These are phyloP conservation scores for Uronychia setigera DNA, from an alignment of 73 alveolate species.

Conservation along the genomic window DNA sequence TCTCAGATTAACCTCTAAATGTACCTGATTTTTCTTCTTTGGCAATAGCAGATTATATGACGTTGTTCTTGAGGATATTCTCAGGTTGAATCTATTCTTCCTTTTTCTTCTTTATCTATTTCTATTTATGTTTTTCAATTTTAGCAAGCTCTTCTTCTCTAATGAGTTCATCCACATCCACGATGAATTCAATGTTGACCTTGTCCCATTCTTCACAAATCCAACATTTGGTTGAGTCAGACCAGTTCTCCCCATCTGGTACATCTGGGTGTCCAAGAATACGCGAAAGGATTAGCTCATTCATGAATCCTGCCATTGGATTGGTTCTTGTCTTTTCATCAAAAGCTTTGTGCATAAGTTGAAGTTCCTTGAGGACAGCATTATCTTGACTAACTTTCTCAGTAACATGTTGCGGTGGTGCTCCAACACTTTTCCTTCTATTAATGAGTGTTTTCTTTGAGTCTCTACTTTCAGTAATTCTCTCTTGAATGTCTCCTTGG, in stretches of 20 bases:
- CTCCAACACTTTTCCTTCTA: background rate
- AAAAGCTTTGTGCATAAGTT: constrained; percentile 1
- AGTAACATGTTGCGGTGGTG: too few species aligned
- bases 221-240: constrained; percentile 64
- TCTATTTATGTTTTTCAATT: background rate
- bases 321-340: constrained; percentile 35
- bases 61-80: too few species aligned
- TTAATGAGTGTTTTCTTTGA: background rate
- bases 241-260: constrained; percentile 41
- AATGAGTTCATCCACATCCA: constrained; percentile 10
- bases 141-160: background rate
- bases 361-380: background rate
- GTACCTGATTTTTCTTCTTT: background rate
- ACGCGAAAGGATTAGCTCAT: constrained; percentile 53
- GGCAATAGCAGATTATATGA: too few species aligned
- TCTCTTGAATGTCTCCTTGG: background rate
- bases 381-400: too few species aligned
- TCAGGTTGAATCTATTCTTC: background rate
- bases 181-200: constrained; percentile 14
- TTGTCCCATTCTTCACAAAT: constrained; percentile 73
- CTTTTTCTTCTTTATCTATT: background rate
- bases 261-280: constrained; percentile 38
- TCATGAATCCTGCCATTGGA: constrained; percentile 53
- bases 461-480: background rate
- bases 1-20: background rate